These are phyloP conservation scores for Metschnikowia aberdeeniae DNA, from an alignment of 805 yeast genomes.

Conservation along the genomic window DNA sequence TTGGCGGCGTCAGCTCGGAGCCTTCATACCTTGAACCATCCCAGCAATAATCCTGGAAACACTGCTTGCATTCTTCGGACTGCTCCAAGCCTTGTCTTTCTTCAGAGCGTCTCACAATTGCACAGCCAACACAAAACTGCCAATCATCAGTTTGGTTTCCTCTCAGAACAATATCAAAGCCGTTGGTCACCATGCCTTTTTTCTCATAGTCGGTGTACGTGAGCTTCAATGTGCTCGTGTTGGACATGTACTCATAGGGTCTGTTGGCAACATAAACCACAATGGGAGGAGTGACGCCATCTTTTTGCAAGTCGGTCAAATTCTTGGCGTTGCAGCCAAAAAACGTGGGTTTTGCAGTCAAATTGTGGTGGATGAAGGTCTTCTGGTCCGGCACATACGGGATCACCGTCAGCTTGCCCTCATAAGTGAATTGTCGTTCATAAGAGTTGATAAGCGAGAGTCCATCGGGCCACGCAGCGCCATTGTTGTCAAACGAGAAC, in stretches of 20 bases:
- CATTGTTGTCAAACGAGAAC: conserved; percentile 35
- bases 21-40: conserved; percentile 19
- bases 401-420: conserved; percentile 60
- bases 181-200: conserved; percentile 61
- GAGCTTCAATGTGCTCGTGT: conserved; percentile 70
- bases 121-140: conserved; percentile 28
- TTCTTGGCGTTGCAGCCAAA: conserved; percentile 77
- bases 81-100: conserved; percentile 22
- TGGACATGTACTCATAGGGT: conserved; percentile 60
- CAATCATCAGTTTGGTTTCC: conserved; percentile 14
- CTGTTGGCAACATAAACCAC: conserved; percentile 75
- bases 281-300: conserved; percentile 56
- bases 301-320: conserved; percentile 48
- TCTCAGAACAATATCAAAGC: conserved; percentile 60
- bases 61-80: conserved; percentile 23
- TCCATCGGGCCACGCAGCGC: conserved; percentile 34
- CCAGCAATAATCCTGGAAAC: conserved; percentile 27
- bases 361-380: conserved; percentile 55
- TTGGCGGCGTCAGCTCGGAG: conserved; percentile 20
- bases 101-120: conserved; percentile 25
- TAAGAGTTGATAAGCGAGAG: conserved; percentile 28
- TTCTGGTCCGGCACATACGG: conserved; percentile 75
- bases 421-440: conserved; percentile 32
- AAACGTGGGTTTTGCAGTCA: conserved; percentile 69
- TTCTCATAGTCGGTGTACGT: conserved; percentile 56